Percentiles rank a stretch among this genome's conserved stretches.
Evolutionary conservation across 139 green algal genomes (phyloP).

Genomic region (Trebouxia sp.): DNA sequence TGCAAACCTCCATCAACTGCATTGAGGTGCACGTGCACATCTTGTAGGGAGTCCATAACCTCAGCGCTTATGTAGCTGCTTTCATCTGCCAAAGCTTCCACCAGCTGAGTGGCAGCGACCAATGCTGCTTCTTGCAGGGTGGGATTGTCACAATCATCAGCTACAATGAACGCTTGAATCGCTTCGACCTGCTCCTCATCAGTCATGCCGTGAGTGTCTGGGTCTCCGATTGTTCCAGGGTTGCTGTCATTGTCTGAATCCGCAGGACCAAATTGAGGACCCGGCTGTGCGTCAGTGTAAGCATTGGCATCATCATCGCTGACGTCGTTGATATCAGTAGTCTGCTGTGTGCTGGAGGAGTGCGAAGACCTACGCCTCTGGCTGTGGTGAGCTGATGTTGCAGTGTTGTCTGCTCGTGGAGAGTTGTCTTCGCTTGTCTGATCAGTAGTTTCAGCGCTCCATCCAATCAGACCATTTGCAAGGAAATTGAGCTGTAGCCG

Average conservation of each 20-base stretch:
- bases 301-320: not conserved
- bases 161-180: slow-evolving; percentile 1
- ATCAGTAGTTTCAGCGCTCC: not conserved
- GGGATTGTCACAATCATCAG: not conserved
- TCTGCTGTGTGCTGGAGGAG: too few relatives aligned
- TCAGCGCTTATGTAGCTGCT: not conserved
- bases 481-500: not conserved
- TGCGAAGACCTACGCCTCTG: too few relatives aligned
- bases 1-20: slow-evolving; percentile 12
- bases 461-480: slow-evolving; percentile 5
- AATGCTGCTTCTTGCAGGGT: not conserved
- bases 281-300: not conserved
- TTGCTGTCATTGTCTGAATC: not conserved
- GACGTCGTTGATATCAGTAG: not conserved
- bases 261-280: not conserved
- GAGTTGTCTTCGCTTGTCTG: not conserved
- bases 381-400: not conserved
- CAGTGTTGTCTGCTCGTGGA: not conserved
- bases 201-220: not conserved
- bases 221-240: not conserved
- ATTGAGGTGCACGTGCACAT: not conserved
- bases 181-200: slow-evolving; percentile 10
- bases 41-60: not conserved
- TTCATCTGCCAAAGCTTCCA: not conserved
- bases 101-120: slow-evolving; percentile 5